Base-by-base conservation (phyloP, 139 green algal species). In the Coccomyxa sp. region DNA sequence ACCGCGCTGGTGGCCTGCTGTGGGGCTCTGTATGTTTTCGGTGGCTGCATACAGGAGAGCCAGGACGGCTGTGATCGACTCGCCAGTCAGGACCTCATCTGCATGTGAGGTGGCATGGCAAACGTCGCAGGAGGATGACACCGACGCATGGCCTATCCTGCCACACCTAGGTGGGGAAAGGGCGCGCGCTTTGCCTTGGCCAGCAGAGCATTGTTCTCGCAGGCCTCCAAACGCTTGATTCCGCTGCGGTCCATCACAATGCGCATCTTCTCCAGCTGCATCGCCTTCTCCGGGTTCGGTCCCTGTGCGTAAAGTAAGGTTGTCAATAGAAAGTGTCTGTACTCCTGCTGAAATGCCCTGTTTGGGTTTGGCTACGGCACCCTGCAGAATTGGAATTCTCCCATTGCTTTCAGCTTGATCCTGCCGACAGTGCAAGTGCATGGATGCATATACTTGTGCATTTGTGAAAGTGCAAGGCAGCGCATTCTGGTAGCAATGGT, bases 181-280 rank as follows among this genome's bases (percentile, higher is more conserved):
- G 38, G 38, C 38, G 38, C 38, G 38, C 38, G 38, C 38, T 51
- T 51, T 3, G 38, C 38, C 63, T 71, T 21, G 63, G 18, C 18
- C 63, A 71, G 63, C 63, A 71, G 63, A 25, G 18, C 21, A 25
- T 71, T 25, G 4, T 82, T 17, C 31, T 82, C 78, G n/a, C 32
- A 71, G 9, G 83, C 57, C 66, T 86, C 83, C 66, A 86, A 38
- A 14, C 83, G 66, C 78, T 83, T 83, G 77, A 86, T 86, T n/a
- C 83, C 83, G 9, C 21, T 67, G 27, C 77, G 31, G 31, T 82
- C 77, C 83, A 86, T 82, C 27, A 86, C 25, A 13, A 86, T 82
- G 23, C 83, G 77, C 28, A 59, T 68, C 51, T 77, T 86, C 27
- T 77, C 28, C 18, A 63, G 38, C 30, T 38, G 63, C 60, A 83